Conservation (phyloP, 371 early-diverging fungal genomes). For the Lichtheimia hyalospora region DNA sequence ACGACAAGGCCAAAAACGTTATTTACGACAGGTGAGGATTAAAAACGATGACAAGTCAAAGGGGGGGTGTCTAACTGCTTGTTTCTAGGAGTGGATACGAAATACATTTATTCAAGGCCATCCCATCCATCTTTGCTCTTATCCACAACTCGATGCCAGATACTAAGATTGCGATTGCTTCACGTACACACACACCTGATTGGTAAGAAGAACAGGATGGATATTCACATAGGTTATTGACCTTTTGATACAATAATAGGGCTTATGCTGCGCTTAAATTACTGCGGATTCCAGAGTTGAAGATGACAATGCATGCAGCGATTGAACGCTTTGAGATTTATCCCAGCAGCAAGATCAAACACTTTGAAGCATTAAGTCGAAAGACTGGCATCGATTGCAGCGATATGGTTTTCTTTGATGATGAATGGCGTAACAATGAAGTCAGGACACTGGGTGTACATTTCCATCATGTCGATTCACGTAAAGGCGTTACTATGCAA, state of each 20-base stretch:
- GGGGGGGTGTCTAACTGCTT: too few relatives aligned
- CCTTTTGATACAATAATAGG: background rate
- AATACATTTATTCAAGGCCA: constrained; percentile 33
- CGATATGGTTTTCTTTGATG: constrained; percentile 64
- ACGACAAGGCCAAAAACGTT: constrained; percentile 2
- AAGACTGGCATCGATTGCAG: constrained; percentile 39
- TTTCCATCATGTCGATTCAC: constrained; percentile 26
- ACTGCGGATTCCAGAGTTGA: constrained; percentile 26
- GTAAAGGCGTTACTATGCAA: constrained; percentile 33
- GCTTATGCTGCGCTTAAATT: constrained; percentile 16
- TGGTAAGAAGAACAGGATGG: constrained; percentile 27
- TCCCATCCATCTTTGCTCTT: constrained; percentile 34
- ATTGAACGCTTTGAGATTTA: constrained; percentile 47
- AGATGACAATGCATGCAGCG: constrained; percentile 21
- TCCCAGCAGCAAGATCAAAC: constrained; percentile 42
- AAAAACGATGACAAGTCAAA: background rate
- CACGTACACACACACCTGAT: constrained; percentile 46
- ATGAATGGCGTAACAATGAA: constrained; percentile 48
- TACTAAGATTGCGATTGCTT: constrained; percentile 50
- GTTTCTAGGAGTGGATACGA: constrained; percentile 22
- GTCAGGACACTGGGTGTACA: constrained; percentile 39
- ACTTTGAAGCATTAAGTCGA: constrained; percentile 37
- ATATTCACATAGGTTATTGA: too few relatives aligned
- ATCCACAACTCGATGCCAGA: constrained; percentile 32
- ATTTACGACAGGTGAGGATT: constrained; percentile 13